phyloP scores from a whole-genome alignment of 805 yeast species.

The Candida berthetii region DNA sequence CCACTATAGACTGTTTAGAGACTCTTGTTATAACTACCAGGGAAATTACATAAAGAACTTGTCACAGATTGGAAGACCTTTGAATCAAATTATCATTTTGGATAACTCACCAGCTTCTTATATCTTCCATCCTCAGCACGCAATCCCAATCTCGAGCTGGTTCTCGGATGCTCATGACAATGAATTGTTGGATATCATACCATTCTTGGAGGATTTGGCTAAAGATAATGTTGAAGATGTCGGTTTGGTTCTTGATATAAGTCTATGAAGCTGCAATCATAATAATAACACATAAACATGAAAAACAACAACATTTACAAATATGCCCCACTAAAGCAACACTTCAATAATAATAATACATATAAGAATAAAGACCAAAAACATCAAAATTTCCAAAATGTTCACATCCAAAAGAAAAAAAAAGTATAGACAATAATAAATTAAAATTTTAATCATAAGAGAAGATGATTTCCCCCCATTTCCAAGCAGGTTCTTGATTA shows the following conservation, averaged over 20 bases:
- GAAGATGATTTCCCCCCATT: not conserved
- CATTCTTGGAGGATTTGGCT: conserved; percentile 83
- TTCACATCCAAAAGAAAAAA: not conserved
- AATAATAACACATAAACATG: not conserved
- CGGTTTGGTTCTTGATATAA: conserved; percentile 76
- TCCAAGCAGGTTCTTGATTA: not conserved
- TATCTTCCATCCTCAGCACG: conserved; percentile 95
- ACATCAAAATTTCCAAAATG: not conserved
- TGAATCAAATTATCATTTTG: conserved; percentile 77
- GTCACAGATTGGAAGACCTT: conserved; percentile 90
- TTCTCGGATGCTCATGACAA: conserved; percentile 97
- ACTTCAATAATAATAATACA: not conserved
- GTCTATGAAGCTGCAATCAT: conserved; percentile 16
- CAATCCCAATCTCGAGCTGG: conserved; percentile 97
- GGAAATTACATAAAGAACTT: conserved; percentile 93
- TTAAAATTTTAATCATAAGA: not conserved
- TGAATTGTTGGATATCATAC: conserved; percentile 86
- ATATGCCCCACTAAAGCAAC: not conserved
- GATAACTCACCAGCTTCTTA: conserved; percentile 99
- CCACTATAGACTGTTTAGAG: conserved; percentile 92
- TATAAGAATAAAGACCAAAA: not conserved
- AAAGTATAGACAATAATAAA: not conserved
- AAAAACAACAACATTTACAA: not conserved
- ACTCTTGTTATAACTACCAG: conserved; percentile 87
- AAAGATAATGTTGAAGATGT: conserved; percentile 73